These are phyloP conservation scores for Amylocarpus encephaloides DNA, from an alignment of 2,329 filamentous ascomycete genomes.

Conservation along the genomic window DNA sequence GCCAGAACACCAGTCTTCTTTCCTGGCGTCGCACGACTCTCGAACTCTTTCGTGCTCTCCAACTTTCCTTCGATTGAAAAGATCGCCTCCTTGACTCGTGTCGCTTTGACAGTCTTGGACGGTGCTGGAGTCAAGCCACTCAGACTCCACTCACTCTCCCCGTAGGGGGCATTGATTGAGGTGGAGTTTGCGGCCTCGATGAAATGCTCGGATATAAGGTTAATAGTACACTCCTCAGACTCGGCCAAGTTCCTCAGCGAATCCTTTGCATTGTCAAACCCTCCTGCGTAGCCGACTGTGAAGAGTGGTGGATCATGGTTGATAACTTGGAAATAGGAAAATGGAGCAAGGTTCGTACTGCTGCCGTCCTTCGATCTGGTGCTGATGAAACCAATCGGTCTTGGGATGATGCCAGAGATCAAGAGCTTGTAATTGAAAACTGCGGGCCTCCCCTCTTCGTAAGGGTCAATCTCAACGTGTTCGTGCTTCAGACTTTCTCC, in stretches of 20 bases:
- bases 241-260: conserved; percentile 68
- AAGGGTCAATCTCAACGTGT: conserved; percentile 77
- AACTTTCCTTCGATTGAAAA: conserved; percentile 78
- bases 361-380: conserved; percentile 53
- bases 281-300: conserved; percentile 47
- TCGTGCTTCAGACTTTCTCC: conserved; percentile 39
- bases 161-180: conserved; percentile 70
- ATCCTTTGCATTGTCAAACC: conserved; percentile 60
- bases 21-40: conserved; percentile 62
- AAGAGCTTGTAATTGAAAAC: conserved; percentile 86
- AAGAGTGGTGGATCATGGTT: conserved; percentile 85
- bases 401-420: conserved; percentile 74
- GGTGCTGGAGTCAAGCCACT: conserved; percentile 66
- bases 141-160: conserved; percentile 71
- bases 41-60: conserved; percentile 69
- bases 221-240: conserved; percentile 72
- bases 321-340: conserved; percentile 79
- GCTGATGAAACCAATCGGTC: conserved; percentile 66
- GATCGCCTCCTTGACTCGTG: conserved; percentile 74
- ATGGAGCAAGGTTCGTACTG: conserved; percentile 74
- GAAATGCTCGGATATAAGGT: conserved; percentile 79
- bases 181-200: conserved; percentile 84
- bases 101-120: conserved; percentile 59
- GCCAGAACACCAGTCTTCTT: conserved; percentile 69
- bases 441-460: conserved; percentile 60